Conservation (phyloP, 163 green algal genomes). For the Smithsoniella earleae region DNA sequence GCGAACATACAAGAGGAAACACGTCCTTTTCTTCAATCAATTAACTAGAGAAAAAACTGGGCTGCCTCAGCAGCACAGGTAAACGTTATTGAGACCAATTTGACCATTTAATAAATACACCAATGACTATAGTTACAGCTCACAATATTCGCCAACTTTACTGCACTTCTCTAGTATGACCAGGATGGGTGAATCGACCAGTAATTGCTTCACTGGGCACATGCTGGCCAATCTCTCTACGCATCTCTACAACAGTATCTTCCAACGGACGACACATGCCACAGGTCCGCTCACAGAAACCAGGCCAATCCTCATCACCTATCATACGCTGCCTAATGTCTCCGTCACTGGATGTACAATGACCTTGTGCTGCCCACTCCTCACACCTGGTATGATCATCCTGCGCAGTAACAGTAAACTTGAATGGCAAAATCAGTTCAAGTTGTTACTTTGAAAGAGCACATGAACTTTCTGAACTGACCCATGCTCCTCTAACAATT, state of each 20-base stretch:
- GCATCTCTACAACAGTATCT: slow-evolving; percentile 12
- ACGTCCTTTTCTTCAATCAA: no score
- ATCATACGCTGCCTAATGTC: slow-evolving; percentile 19
- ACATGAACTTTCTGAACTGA: background rate
- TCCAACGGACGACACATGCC: slow-evolving; percentile 5
- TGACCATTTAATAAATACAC: no score
- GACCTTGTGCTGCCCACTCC: slow-evolving; percentile 6
- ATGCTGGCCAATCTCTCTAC: background rate
- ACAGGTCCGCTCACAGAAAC: slow-evolving; percentile 18
- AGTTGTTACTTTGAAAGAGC: background rate
- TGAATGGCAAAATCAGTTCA: background rate
- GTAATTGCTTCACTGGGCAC: background rate
- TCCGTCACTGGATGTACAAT: background rate
- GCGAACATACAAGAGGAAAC: no score
- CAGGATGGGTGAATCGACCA: no score
- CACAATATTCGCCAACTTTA: no score
- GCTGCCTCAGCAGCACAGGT: no score
- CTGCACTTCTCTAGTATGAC: no score
- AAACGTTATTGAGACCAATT: no score
- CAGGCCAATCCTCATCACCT: slow-evolving; percentile 10
- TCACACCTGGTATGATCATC: slow-evolving; percentile 1
- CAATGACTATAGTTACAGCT: no score
- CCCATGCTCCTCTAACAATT: background rate
- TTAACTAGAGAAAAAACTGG: no score
- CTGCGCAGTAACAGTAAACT: background rate